Evolutionary conservation across 129 eudicot species (phyloP).

Genomic region (Escallonia herrerae): DNA sequence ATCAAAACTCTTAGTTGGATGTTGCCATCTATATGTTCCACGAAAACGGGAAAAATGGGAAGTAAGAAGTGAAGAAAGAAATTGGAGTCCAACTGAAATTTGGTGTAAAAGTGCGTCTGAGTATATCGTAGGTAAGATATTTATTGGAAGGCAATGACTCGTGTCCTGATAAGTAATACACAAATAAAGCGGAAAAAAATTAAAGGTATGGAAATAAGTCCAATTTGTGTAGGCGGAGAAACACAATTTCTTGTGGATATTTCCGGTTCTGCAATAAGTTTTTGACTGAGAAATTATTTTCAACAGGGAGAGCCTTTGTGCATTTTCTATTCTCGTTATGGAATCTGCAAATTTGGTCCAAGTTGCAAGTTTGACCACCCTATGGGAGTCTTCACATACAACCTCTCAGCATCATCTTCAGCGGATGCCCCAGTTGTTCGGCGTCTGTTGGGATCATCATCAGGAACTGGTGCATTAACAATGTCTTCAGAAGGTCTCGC

Average conservation of each 20-base stretch:
- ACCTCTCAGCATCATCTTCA: conserved; percentile 41
- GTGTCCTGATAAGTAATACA: background rate
- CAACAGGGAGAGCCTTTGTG: conserved; percentile 89
- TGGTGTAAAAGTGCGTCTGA: background rate
- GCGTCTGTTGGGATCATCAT: conserved; percentile 56
- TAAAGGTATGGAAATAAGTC: background rate
- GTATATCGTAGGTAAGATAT: background rate
- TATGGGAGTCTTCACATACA: conserved; percentile 64
- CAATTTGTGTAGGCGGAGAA: too few species aligned
- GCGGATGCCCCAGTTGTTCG: conserved; percentile 42
- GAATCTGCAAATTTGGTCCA: conserved; percentile 98
- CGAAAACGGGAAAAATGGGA: too few species aligned
- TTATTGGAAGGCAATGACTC: background rate
- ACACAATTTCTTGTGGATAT: background rate
- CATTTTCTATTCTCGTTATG: conserved; percentile 88
- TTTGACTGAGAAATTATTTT: background rate
- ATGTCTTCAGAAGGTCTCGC: conserved; percentile 44
- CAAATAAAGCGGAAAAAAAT: background rate
- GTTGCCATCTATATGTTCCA: too few species aligned
- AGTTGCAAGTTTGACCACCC: conserved; percentile 99
- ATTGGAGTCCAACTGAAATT: background rate
- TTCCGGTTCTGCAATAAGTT: background rate
- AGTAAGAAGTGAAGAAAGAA: background rate
- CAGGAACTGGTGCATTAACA: conserved; percentile 41
- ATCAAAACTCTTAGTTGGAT: too few species aligned